Base-by-base conservation (phyloP, 768 basidiomycete species). In the Coprinopsis strossmayeri region DNA sequence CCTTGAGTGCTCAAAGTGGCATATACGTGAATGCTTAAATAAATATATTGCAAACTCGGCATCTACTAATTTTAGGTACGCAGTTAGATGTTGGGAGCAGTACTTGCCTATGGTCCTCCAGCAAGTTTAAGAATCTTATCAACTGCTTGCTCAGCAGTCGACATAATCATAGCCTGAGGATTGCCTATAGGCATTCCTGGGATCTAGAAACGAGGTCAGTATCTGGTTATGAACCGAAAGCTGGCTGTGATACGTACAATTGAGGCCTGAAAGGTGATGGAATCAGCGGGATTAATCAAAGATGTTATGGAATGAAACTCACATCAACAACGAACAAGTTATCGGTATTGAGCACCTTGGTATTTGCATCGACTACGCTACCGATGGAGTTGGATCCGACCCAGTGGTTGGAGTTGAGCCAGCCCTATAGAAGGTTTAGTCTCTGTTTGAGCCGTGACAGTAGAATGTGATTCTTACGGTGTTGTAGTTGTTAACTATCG, bases 401-500 rank as follows among this genome's bases (percentile, higher is more conserved):
- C 80, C 81, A 82, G 60, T 84, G 81, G 56, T 84, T 84, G 4
- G 78, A 80, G 62, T 77, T 68, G 64, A 81, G 64, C 20, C 66
- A 66, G 15, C 52, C 58, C 67, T 69, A 46, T 26, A 24, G 17
- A 18, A 18, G 17, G 7, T 25, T 15, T 11, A 46, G 24, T n/a
- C n/a, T n/a, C n/a, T n/a, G n/a, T n/a, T n/a, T n/a, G n/a, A n/a
- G 17, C 5, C 3, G 34, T n/a, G n/a, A n/a, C 30, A 32, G 9
- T 15, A 32, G 30, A 7, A 7, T 15, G 30, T 32, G 30, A 32
- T 32, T 32, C 56, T 45, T 52, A 64, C 65, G 32, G 61, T 51
- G 49, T 61, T 57, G 49, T 73, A 74, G 45, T 62, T 67, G 51
- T 73, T 65, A 13, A 77, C 69, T 70, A 28, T 13, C 52, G 30